Evolutionary conservation across 2,329 filamentous ascomycete genomes (phyloP).

Genomic region (Pseudogymnoascus sp.): DNA sequence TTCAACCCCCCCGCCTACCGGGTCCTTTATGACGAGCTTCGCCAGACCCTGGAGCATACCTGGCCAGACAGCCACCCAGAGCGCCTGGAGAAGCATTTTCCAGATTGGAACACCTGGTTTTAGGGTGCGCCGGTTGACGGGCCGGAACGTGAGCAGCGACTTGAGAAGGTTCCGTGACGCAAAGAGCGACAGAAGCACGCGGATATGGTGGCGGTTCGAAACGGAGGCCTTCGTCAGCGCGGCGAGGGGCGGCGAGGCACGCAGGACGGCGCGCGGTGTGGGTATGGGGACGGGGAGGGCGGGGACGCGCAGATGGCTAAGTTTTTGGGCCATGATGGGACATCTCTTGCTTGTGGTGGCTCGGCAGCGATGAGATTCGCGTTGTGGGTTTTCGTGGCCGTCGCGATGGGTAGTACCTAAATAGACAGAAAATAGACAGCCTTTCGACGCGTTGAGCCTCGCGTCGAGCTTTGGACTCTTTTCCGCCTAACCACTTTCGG

Average conservation of each 20-base stretch:
- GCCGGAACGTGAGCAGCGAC: conserved; percentile 4
- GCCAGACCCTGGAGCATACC: conserved; percentile 41
- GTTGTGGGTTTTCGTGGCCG: background rate
- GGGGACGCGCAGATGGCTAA: background rate
- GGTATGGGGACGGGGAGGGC: background rate
- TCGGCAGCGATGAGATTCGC: background rate
- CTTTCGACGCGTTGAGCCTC: background rate
- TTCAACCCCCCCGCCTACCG: conserved; percentile 47
- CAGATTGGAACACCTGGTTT: conserved; percentile 9
- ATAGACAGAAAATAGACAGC: background rate
- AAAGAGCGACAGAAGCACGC: conserved; percentile 3
- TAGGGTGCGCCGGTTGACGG: background rate
- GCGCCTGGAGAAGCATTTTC: conserved; percentile 9
- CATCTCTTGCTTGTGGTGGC: background rate
- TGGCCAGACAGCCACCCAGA: conserved; percentile 28
- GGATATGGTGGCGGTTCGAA: conserved; percentile 1
- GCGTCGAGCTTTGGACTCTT: background rate
- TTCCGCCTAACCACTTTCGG: background rate
- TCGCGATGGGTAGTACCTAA: background rate
- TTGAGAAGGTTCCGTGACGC: conserved; percentile 2
- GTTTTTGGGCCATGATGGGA: background rate
- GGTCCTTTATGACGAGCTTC: conserved; percentile 43
- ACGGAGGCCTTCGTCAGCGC: conserved; percentile 3
- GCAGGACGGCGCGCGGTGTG: background rate
- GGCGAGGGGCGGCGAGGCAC: background rate